Base-by-base conservation (phyloP, 75 land plant species). In the Picea sitchensis region DNA sequence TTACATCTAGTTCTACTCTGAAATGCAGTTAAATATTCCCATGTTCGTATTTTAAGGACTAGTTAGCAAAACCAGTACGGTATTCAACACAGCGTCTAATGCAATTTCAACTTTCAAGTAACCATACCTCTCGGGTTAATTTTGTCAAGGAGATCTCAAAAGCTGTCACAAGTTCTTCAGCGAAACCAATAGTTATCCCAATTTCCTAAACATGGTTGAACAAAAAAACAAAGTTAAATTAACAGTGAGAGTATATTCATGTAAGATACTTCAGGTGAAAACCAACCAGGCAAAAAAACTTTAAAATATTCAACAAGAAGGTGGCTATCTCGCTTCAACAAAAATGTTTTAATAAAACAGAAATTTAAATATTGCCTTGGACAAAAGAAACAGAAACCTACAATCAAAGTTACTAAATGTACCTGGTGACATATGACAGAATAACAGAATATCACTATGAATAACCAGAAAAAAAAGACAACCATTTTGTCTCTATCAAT, bases 121-220 rank as follows among this genome's bases (percentile, higher is more conserved):
- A 0, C 23, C 73, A 71, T 71, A 71, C 73, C 73, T 71, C 41
- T 71, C 13, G 23, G 44, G 73, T 71, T 20, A 21, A 41, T 47
- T 71, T 71, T 38, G 20, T 71, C 73, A 71, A 7, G 41, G 31
- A 6, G 23, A 71, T 71, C 47, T 44, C 44, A 71, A 71, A 47
- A 17, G 54, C 54, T 38, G 38, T 47, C 73, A 71, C 73, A 41
- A 71, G 73, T 71, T 71, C 73, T 71, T 71, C 26, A 41, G 73
- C 73, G 51, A 71, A 71, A 71, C 51, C 73, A 8, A n/a, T 71
- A 41, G 73, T 71, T 20, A 41, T 11, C 51, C 51, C 47, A 44
- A 71, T 71, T 71, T 71, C 73, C 73, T 71, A 44, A 41, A 71
- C 38, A 71, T 54, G n/a, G 41, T 71, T 71, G 54, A 71, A 38